Percentiles rank a stretch among this genome's conserved stretches.
phyloP scores from a whole-genome alignment of 2,329 filamentous ascomycete species.

The Aspergillus sergii region DNA sequence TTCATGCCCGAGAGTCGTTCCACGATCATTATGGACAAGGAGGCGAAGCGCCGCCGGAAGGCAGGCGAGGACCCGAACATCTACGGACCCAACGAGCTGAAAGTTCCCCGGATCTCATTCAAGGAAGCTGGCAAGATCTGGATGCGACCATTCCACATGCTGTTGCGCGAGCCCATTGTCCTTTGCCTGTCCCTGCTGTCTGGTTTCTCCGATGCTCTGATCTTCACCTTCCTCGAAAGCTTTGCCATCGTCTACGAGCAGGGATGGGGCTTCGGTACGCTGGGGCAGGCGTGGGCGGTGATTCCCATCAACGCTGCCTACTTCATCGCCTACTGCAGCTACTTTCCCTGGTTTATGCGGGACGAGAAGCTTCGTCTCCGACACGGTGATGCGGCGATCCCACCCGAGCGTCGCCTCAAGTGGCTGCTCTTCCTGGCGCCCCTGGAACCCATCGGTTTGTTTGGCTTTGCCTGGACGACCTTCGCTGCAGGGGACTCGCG shows the following conservation, averaged over 20 bases:
- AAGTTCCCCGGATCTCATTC: slow-evolving; percentile 49
- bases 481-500: slow-evolving; percentile 56
- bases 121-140: slow-evolving; percentile 47
- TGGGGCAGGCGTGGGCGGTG: slow-evolving; percentile 63
- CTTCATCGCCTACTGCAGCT: slow-evolving; percentile 59
- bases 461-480: slow-evolving; percentile 69
- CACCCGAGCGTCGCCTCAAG: slow-evolving; percentile 67
- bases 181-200: slow-evolving; percentile 67
- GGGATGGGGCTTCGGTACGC: slow-evolving; percentile 62
- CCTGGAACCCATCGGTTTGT: slow-evolving; percentile 65
- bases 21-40: slow-evolving; percentile 57
- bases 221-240: slow-evolving; percentile 65
- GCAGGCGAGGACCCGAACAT: slow-evolving; percentile 59
- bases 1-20: slow-evolving; percentile 59
- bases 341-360: slow-evolving; percentile 54
- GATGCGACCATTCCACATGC: slow-evolving; percentile 70
- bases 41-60: slow-evolving; percentile 58
- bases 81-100: slow-evolving; percentile 63
- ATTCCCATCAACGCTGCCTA: slow-evolving; percentile 70
- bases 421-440: slow-evolving; percentile 65
- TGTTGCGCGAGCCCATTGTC: slow-evolving; percentile 72
- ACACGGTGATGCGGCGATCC: slow-evolving; percentile 52
- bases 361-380: slow-evolving; percentile 41
- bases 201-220: slow-evolving; percentile 72
- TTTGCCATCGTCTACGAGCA: slow-evolving; percentile 57